Evolutionary conservation across 2,329 filamentous ascomycete genomes (phyloP).

Genomic region (Rutstroemia sp.): DNA sequence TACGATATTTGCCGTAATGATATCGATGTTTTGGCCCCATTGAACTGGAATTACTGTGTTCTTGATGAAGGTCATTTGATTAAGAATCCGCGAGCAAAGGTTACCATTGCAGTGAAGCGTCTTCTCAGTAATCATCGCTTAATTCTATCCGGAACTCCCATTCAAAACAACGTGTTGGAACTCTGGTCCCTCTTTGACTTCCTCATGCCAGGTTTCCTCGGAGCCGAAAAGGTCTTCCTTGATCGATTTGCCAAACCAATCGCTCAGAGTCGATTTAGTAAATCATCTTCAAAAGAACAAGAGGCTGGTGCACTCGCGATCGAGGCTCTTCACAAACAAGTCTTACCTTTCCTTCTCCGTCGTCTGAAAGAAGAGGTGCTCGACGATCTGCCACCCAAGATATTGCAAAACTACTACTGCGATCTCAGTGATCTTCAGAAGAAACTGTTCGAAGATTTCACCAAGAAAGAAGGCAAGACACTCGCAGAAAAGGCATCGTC

Average conservation of each 20-base stretch:
- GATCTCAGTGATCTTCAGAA: slow-evolving; percentile 92
- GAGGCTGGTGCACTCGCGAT: slow-evolving; percentile 94
- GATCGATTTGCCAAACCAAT: slow-evolving; percentile 90
- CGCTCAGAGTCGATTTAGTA: slow-evolving; percentile 86
- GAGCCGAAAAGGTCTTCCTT: slow-evolving; percentile 88
- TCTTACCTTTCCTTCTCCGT: slow-evolving; percentile 89
- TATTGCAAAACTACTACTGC: slow-evolving; percentile 98
- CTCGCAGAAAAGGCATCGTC: slow-evolving; percentile 76
- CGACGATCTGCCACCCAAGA: slow-evolving; percentile 94
- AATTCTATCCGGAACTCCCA: slow-evolving; percentile 93
- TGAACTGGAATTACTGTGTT: slow-evolving; percentile 96
- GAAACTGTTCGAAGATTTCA: slow-evolving; percentile 94
- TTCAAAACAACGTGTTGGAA: slow-evolving; percentile 96
- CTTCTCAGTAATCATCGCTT: slow-evolving; percentile 87
- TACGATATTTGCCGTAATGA: slow-evolving; percentile 98
- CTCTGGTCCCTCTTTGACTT: slow-evolving; percentile 98
- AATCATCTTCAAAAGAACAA: slow-evolving; percentile 96
- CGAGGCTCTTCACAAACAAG: slow-evolving; percentile 97
- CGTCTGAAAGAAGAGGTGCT: slow-evolving; percentile 97
- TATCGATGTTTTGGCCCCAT: slow-evolving; percentile 70
- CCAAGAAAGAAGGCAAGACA: slow-evolving; percentile 84
- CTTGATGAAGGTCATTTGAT: slow-evolving; percentile 97
- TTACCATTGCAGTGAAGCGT: slow-evolving; percentile 85
- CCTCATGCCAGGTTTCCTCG: slow-evolving; percentile 96
- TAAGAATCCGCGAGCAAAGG: slow-evolving; percentile 97